Evolutionary conservation across 768 basidiomycete genomes (phyloP), one percentile per base, ranked within the genome.

Genomic region (Fomitopsis pulvina): DNA sequence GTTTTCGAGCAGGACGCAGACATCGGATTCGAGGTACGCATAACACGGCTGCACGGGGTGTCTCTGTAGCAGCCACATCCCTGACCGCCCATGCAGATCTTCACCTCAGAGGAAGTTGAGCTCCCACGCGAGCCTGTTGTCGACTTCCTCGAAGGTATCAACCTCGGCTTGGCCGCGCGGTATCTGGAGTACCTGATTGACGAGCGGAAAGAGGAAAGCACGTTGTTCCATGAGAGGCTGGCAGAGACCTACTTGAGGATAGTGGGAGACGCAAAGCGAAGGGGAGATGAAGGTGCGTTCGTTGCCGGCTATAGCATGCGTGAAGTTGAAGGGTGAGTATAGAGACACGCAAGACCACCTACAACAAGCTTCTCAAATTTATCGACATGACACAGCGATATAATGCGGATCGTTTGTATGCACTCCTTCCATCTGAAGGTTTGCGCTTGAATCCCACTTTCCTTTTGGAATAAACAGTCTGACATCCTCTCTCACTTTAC

Each of bases 101-200:
- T 98, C 62, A 92, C 85, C 2, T 92, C 94, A 0, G 95, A 97
- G 60, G 93, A 97, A 51, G 87, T 87, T 6, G 92, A 95, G 51
- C 76, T 98, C 16, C 93, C 96, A 20, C 79, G 83, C 2, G 72
- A 77, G 27, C 74, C 73, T 0, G 91, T 96, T 3, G 81, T 85
- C 10, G 76, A 83, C 51, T 92, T 84, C 63, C 76, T 99, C 21
- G 86, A 92, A 53, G 71, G 69, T 25, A 73, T 93, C 28, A 79
- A 85, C 55, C 79, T 74, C 2, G 68, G 72, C n/a, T 65, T 91
- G 16, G 91, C 87, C 57, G 72, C 79, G 2, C 77, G 80, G 8
- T 98, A 89, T 66, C 74, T 98, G 7, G 94, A 96, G 64, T 90
- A 83, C 57, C 72, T 96, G 40, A 86, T 96, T 38, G 70, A 77